These are phyloP conservation scores for Pezizomycotina sp. DNA, from an alignment of 2,329 filamentous ascomycete species.

Conservation along the genomic window DNA sequence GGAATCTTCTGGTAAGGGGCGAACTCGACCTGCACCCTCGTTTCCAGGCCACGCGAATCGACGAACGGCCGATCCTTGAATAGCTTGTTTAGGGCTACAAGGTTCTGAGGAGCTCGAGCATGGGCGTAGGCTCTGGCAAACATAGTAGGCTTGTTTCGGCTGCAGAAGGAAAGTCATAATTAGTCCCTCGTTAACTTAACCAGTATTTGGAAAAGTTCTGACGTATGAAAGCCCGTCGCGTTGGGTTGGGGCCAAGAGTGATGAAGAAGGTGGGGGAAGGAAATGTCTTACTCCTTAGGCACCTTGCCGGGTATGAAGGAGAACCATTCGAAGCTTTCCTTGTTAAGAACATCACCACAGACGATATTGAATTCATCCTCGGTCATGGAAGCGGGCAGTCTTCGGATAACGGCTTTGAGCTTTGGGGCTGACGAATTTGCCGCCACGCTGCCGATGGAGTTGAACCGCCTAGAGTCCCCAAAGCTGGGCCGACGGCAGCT, in stretches of 20 bases:
- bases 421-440: constrained; percentile 15
- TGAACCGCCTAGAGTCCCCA: too few species aligned
- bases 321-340: constrained; percentile 72
- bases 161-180: constrained; percentile 29
- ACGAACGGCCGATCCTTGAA: constrained; percentile 49
- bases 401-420: constrained; percentile 69
- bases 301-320: constrained; percentile 58
- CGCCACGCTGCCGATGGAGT: too few species aligned
- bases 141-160: constrained; percentile 67
- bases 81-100: constrained; percentile 51
- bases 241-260: not conserved
- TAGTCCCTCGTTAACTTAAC: constrained; percentile 4
- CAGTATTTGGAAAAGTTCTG: not conserved
- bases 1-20: constrained; percentile 73
- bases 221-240: too few species aligned
- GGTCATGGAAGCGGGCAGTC: constrained; percentile 73
- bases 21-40: constrained; percentile 54
- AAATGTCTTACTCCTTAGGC: constrained; percentile 55
- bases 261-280: constrained; percentile 9
- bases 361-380: constrained; percentile 56
- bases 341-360: constrained; percentile 40
- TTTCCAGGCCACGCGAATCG: constrained; percentile 48
- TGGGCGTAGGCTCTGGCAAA: constrained; percentile 72
- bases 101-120: constrained; percentile 52
- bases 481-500: constrained; percentile 3